Evolutionary conservation across 75 land plant species (phyloP).

Genomic region (Selaginella tamariscina): DNA sequence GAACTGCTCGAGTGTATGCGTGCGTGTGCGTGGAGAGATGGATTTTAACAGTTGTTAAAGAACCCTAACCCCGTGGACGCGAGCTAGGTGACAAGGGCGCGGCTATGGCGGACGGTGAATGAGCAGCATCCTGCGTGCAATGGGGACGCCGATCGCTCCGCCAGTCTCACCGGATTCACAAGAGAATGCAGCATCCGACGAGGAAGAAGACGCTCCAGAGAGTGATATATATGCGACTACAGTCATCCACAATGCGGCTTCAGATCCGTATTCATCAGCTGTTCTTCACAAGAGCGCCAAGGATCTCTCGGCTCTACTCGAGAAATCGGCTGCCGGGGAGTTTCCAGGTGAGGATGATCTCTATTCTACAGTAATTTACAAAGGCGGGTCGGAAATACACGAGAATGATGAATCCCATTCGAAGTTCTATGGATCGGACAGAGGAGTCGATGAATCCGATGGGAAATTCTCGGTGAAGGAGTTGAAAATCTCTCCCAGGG

Average conservation of each 20-base stretch:
- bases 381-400: neutral
- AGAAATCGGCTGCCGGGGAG: neutral
- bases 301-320: constrained; percentile 1
- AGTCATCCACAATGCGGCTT: neutral
- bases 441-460: neutral
- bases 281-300: neutral
- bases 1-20: too few relatives aligned
- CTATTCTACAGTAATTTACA: neutral
- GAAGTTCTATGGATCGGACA: too few relatives aligned
- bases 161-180: neutral
- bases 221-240: neutral
- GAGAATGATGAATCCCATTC: neutral
- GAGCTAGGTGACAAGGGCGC: too few relatives aligned
- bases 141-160: neutral
- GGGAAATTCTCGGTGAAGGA: neutral
- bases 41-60: too few relatives aligned
- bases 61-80: too few relatives aligned
- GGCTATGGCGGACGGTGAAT: too few relatives aligned
- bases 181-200: neutral
- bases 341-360: neutral
- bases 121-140: too few relatives aligned
- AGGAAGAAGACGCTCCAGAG: neutral
- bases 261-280: neutral
- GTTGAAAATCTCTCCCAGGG: neutral
- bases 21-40: too few relatives aligned